Evolutionary conservation across 2,329 filamentous ascomycete genomes (phyloP).

Genomic region (Escovopsis sp.): DNA sequence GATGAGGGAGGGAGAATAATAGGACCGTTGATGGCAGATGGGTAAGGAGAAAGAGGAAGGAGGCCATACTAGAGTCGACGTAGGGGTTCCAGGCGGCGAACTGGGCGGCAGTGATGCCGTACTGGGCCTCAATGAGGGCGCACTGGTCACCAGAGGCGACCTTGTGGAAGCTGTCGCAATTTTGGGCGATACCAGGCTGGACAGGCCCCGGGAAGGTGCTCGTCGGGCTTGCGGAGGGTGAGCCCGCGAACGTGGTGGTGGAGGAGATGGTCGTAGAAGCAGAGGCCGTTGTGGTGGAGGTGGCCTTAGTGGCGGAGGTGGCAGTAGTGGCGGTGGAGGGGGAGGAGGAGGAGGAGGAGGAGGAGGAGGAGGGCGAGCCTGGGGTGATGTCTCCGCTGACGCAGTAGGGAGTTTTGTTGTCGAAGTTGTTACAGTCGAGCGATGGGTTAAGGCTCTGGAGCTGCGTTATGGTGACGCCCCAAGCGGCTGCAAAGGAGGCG

Average conservation of each 20-base stretch:
- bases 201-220: background rate
- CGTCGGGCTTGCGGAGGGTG: background rate
- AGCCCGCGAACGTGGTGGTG: background rate
- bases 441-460: constrained; percentile 13
- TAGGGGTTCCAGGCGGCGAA: background rate
- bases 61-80: background rate
- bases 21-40: too few species aligned
- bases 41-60: too few species aligned
- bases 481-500: constrained; percentile 10
- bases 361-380: background rate
- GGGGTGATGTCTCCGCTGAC: constrained; percentile 7
- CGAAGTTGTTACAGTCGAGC: constrained; percentile 10
- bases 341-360: background rate
- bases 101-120: background rate
- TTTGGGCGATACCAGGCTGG: background rate
- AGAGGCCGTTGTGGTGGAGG: background rate
- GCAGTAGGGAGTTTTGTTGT: constrained; percentile 7
- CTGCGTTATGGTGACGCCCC: constrained; percentile 9
- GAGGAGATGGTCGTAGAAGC: background rate
- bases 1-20: too few species aligned
- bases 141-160: background rate
- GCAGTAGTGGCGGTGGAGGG: background rate
- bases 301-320: background rate
- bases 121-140: background rate
- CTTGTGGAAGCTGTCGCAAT: background rate